Conservation (phyloP, 2,329 filamentous ascomycete genomes). For the Colletotrichum paranaense region DNA sequence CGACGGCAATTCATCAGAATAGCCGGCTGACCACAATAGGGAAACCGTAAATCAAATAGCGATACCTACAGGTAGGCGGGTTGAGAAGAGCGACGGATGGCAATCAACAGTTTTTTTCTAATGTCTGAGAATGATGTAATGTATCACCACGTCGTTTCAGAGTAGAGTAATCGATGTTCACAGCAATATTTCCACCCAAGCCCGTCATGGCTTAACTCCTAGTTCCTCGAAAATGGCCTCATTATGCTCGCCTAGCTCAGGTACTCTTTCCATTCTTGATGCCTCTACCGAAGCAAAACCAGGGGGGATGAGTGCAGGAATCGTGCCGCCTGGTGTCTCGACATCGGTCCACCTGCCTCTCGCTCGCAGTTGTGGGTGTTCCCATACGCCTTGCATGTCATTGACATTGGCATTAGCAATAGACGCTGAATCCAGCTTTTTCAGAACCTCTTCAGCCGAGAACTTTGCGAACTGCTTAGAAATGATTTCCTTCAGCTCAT, state of each 20-base stretch:
- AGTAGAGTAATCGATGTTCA: too few species aligned
- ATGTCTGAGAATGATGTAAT: too few species aligned
- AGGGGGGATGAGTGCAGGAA: conserved; percentile 62
- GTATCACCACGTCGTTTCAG: too few species aligned
- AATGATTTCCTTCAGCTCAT: conserved; percentile 58
- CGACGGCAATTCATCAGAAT: neutral
- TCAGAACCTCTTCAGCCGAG: conserved; percentile 52
- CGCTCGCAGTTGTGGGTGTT: conserved; percentile 62
- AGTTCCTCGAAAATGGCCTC: conserved; percentile 24
- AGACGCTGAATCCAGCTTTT: conserved; percentile 56
- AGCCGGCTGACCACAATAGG: neutral
- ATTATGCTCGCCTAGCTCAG: conserved; percentile 28
- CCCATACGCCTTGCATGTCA: conserved; percentile 65
- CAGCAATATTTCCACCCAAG: neutral
- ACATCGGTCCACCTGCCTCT: conserved; percentile 63
- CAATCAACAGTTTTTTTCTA: too few species aligned
- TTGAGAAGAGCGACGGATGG: too few species aligned
- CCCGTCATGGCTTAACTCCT: neutral
- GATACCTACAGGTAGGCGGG: too few species aligned
- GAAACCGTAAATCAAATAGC: neutral
- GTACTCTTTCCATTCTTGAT: conserved; percentile 26
- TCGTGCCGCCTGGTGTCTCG: conserved; percentile 55
- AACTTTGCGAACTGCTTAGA: conserved; percentile 51
- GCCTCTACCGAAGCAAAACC: conserved; percentile 45
- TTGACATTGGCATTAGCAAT: conserved; percentile 68